Evolutionary conservation across 768 basidiomycete species (phyloP).

Genomic region (Mycena galopus): DNA sequence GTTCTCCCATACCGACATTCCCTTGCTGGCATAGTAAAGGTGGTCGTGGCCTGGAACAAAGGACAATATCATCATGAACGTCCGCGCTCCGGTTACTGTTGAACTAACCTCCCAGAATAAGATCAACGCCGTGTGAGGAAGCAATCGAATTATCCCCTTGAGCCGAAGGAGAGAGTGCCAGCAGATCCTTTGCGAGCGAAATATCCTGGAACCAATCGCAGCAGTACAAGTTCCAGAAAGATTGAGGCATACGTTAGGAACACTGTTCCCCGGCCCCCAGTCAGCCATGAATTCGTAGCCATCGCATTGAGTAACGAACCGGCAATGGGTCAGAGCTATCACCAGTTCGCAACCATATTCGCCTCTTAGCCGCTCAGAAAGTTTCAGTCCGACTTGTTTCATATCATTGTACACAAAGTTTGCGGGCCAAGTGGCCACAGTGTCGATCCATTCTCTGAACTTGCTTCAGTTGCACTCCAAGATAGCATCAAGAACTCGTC

Average conservation of each 20-base stretch:
- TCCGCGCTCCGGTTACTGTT: too few species aligned
- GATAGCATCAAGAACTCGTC: not conserved
- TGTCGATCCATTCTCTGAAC: constrained; percentile 88
- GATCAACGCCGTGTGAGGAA: constrained; percentile 80
- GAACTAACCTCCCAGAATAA: constrained; percentile 89
- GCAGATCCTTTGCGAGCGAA: constrained; percentile 72
- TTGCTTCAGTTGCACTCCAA: not conserved
- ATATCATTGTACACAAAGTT: constrained; percentile 85
- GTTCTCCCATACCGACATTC: constrained; percentile 74
- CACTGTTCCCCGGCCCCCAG: constrained; percentile 47
- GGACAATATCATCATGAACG: too few species aligned
- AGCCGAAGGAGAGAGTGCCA: constrained; percentile 68
- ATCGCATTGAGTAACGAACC: constrained; percentile 55
- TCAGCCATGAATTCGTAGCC: not conserved
- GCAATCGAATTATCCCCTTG: constrained; percentile 59
- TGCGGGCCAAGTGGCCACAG: constrained; percentile 88
- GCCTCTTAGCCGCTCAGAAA: constrained; percentile 81
- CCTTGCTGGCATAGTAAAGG: constrained; percentile 79
- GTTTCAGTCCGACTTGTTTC: constrained; percentile 75
- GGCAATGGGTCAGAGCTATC: constrained; percentile 87
- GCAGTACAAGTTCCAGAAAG: not conserved
- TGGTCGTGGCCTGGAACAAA: constrained; percentile 97
- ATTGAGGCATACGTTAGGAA: constrained; percentile 59
- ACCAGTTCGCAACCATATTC: constrained; percentile 83
- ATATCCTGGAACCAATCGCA: constrained; percentile 67